Evolutionary conservation across 768 basidiomycete species (phyloP), one percentile per base, ranked within the genome.

Genomic region (Lyophyllum atratum): DNA sequence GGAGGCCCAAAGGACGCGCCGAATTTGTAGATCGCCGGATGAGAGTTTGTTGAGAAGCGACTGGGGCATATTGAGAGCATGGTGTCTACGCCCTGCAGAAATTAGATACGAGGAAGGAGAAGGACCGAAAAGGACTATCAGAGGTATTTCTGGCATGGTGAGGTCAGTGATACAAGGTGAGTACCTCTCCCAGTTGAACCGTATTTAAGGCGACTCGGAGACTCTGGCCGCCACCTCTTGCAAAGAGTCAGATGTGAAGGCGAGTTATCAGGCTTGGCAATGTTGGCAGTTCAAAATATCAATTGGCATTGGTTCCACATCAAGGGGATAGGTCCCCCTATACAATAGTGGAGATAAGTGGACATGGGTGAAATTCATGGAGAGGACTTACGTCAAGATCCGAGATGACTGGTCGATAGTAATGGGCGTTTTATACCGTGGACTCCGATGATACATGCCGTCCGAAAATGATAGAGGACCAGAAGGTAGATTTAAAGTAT

Each of bases 121-220:
- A 10, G 51, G 51, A 19, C 51, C 37, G 17, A 52, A 52, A 52
- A 43, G 39, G 26, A 52, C 51, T n/a, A 42, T 43, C 17, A 43
- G 37, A 19, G 51, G 51, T 40, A 52, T 52, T 22, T 40, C 33
- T 14, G 51, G 14, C 51, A 52, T 52, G 24, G 14, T 37, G 34
- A 37, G 14, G 34, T 8, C 14, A 4, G 9, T 37, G 14, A 37
- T 37, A 8, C 7, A 37, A 37, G 14, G 34, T 14, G 14, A 37
- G 29, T 31, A 6, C 34, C 14, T 37, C 34, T 8, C 15, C 9
- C 34, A n/a, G n/a, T n/a, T 37, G 14, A 15, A 14, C 9, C 14
- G 34, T 37, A 37, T 37, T 37, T 37, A 15, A 37, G 34, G 34
- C 11, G n/a, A n/a, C n/a, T n/a, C n/a, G n/a, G n/a, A n/a, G n/a